Percentiles rank a stretch among this genome's conserved stretches.
Evolutionary conservation across 805 yeast species (phyloP).

Genomic region (Aciculoconidium aculeatum): DNA sequence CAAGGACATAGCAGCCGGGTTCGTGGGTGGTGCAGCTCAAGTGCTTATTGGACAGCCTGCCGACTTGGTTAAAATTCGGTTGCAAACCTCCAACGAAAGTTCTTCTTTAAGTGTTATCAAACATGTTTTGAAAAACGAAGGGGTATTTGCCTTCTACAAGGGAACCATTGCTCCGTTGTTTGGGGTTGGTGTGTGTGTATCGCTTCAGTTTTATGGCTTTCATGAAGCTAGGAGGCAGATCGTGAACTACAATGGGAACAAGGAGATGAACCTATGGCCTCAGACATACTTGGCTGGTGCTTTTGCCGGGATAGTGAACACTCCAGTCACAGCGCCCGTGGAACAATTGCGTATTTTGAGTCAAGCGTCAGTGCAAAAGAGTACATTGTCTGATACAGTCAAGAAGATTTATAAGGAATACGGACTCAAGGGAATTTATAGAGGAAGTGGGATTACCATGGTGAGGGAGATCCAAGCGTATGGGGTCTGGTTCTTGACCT

Average conservation of each 20-base stretch:
- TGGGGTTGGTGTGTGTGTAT: constrained; percentile 59
- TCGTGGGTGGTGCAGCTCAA: constrained; percentile 43
- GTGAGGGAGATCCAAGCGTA: constrained; percentile 65
- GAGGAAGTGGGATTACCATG: constrained; percentile 52
- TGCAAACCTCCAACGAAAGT: constrained; percentile 31
- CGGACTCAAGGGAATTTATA: constrained; percentile 48
- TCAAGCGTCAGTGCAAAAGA: constrained; percentile 39
- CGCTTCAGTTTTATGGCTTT: constrained; percentile 65
- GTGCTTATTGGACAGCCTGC: constrained; percentile 44
- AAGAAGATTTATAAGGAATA: constrained; percentile 32
- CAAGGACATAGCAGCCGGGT: constrained; percentile 40
- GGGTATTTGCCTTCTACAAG: constrained; percentile 38
- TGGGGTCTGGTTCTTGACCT: constrained; percentile 68
- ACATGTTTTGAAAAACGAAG: constrained; percentile 36
- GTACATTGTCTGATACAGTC: constrained; percentile 31
- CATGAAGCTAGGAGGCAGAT: constrained; percentile 63
- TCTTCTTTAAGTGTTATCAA: constrained; percentile 29
- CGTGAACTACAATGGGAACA: constrained; percentile 20
- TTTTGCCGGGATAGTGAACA: constrained; percentile 58
- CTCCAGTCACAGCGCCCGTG: constrained; percentile 58
- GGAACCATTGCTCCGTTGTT: constrained; percentile 41
- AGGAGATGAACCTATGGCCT: constrained; percentile 42
- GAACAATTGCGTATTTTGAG: constrained; percentile 61
- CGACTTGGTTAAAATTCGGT: constrained; percentile 37
- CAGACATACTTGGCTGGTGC: constrained; percentile 63